Evolutionary conservation across 148 eudicot genomes (phyloP).

Genomic region (Amaranthus cruentus): DNA sequence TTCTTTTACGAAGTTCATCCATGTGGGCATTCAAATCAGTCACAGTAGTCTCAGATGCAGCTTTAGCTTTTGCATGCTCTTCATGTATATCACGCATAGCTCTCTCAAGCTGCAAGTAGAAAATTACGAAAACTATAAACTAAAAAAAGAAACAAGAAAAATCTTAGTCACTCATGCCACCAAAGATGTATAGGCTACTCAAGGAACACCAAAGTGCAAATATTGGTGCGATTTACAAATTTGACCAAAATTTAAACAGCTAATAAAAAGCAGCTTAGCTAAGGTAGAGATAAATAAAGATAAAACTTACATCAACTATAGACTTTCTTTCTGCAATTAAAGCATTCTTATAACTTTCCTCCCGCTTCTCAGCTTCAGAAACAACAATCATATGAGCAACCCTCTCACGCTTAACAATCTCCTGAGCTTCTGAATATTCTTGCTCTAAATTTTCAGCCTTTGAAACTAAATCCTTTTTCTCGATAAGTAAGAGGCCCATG

Average conservation of each 20-base stretch:
- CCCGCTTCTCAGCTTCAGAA: conserved; percentile 76
- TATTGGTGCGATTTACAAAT: background rate
- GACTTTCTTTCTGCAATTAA: conserved; percentile 59
- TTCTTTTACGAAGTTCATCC: conserved; percentile 51
- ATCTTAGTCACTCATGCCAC: background rate
- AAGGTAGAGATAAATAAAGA: background rate
- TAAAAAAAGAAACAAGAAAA: background rate
- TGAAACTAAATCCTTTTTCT: conserved; percentile 55
- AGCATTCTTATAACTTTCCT: conserved; percentile 60
- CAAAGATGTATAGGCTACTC: background rate
- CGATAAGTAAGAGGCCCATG: conserved; percentile 85
- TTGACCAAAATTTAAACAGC: background rate
- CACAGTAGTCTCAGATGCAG: conserved; percentile 42
- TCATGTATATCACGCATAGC: conserved; percentile 55
- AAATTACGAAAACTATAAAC: background rate
- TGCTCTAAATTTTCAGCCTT: conserved; percentile 53
- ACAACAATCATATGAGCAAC: conserved; percentile 62
- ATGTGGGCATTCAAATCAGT: conserved; percentile 49
- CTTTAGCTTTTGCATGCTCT: conserved; percentile 49
- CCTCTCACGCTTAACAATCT: conserved; percentile 73
- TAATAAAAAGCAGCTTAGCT: background rate
- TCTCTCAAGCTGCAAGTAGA: conserved; percentile 68
- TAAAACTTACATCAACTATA: conserved; percentile 53
- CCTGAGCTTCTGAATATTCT: conserved; percentile 55
- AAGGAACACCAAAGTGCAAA: background rate